Evolutionary conservation across 345 rosid genomes (phyloP).

Genomic region (Aegle marmelos): DNA sequence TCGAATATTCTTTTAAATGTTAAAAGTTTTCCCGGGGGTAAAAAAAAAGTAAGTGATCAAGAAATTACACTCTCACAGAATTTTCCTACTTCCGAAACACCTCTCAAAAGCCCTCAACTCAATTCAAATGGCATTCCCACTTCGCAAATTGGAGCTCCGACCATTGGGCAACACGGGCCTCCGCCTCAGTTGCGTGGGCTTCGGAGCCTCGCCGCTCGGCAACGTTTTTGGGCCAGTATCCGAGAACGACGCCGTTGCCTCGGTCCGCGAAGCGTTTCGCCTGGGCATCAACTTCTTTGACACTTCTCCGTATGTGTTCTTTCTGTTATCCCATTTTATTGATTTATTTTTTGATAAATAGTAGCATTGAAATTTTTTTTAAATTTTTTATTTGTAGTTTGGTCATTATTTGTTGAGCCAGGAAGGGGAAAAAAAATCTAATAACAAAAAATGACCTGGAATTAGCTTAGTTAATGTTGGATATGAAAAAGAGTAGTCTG

Average conservation of each 20-base stretch:
- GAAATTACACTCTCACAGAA: background rate
- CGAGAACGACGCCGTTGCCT: conserved; percentile 73
- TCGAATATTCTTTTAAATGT: background rate
- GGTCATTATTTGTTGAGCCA: background rate
- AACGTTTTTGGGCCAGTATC: conserved; percentile 79
- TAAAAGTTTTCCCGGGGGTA: background rate
- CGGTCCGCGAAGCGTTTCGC: conserved; percentile 76
- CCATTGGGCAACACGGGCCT: conserved; percentile 69
- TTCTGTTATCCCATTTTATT: background rate
- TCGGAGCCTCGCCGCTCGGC: conserved; percentile 94
- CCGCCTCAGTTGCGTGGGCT: conserved; percentile 70
- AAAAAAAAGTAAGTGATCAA: background rate
- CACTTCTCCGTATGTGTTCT: conserved; percentile 75
- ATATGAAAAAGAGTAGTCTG: background rate
- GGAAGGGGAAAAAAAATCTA: background rate
- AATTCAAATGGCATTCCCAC: conserved; percentile 17
- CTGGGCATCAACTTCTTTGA: conserved; percentile 95
- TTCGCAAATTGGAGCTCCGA: conserved; percentile 50
- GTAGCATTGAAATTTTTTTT: background rate
- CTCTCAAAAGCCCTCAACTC: background rate
- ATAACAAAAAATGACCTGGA: background rate
- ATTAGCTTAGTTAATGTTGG: background rate
- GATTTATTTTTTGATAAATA: background rate
- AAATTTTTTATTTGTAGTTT: too few species aligned
- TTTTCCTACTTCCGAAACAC: background rate